Evolutionary conservation across 2,329 filamentous ascomycete genomes (phyloP).

Genomic region (Sporothrix sp.): DNA sequence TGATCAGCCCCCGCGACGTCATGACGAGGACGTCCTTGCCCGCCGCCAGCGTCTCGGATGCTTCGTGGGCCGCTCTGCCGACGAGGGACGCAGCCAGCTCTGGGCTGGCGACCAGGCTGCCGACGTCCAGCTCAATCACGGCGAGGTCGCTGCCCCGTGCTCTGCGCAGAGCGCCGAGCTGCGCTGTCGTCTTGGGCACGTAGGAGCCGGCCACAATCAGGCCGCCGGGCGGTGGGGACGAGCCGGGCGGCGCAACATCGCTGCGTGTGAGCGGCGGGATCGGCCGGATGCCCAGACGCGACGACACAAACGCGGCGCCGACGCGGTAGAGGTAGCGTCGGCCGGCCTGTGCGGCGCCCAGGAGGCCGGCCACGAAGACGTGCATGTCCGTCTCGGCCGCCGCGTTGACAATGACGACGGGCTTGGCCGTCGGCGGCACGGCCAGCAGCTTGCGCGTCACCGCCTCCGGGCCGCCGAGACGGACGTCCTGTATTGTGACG

Average conservation of each 20-base stretch:
- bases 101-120: too few species aligned
- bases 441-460: too few species aligned
- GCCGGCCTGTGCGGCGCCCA: conserved; percentile 25
- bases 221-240: background rate
- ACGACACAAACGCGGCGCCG: background rate
- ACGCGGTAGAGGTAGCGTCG: conserved; percentile 27
- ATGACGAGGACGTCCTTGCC: conserved; percentile 48
- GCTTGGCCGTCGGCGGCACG: too few species aligned
- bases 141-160: conserved; percentile 36
- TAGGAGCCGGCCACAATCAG: background rate
- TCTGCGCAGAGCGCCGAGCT: conserved; percentile 39
- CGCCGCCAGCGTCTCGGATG: conserved; percentile 31
- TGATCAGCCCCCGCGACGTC: conserved; percentile 45
- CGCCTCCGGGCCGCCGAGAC: too few species aligned
- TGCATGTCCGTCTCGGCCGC: conserved; percentile 42
- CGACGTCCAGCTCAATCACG: conserved; percentile 39
- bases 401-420: conserved; percentile 43
- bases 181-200: conserved; percentile 3
- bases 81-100: too few species aligned
- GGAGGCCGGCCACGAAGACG: conserved; percentile 40
- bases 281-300: background rate
- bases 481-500: too few species aligned
- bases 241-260: background rate
- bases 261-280: background rate
- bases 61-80: too few species aligned